Conservation (phyloP, 1,284 basidiomycete species). For the Tilletia caries region DNA sequence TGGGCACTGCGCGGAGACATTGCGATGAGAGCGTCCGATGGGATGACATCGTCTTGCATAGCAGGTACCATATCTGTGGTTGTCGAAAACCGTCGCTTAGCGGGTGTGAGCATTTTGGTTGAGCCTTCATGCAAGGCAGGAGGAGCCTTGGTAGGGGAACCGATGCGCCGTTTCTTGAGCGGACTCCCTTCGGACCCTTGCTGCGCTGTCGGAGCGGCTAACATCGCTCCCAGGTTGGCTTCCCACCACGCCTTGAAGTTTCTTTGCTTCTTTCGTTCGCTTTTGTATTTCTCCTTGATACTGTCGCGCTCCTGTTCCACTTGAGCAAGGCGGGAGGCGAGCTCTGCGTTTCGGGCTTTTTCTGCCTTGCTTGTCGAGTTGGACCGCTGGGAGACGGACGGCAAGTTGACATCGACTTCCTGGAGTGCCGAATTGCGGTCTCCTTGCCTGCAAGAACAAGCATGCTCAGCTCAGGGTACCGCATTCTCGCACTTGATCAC, state of each 20-base stretch:
- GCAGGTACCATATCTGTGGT: too few relatives aligned
- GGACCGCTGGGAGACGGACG: neutral
- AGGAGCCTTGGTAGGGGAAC: too few relatives aligned
- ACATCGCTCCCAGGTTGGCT: neutral
- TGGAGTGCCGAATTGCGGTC: neutral
- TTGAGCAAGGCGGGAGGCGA: neutral
- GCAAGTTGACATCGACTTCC: neutral
- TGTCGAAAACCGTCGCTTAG: too few relatives aligned
- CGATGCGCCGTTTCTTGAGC: neutral
- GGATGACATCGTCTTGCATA: too few relatives aligned
- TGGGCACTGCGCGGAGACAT: too few relatives aligned
- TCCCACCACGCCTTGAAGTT: constrained; percentile 12
- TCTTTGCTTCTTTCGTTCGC: neutral
- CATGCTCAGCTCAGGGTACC: too few relatives aligned
- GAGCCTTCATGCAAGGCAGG: too few relatives aligned
- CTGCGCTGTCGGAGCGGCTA: neutral
- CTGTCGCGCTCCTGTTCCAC: neutral
- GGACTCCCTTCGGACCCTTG: neutral
- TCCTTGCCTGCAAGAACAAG: too few relatives aligned
- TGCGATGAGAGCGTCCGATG: too few relatives aligned
- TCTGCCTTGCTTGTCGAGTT: neutral
- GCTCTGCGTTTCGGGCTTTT: neutral
- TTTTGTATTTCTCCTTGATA: neutral
- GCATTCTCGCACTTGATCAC: too few relatives aligned
- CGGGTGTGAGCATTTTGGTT: too few relatives aligned